A percentile compares a stretch with the other conserved stretches of the same genome.
These are phyloP conservation scores for Pythium vanterpoolii DNA, from an alignment of 352 stramenopile species.

Conservation along the genomic window DNA sequence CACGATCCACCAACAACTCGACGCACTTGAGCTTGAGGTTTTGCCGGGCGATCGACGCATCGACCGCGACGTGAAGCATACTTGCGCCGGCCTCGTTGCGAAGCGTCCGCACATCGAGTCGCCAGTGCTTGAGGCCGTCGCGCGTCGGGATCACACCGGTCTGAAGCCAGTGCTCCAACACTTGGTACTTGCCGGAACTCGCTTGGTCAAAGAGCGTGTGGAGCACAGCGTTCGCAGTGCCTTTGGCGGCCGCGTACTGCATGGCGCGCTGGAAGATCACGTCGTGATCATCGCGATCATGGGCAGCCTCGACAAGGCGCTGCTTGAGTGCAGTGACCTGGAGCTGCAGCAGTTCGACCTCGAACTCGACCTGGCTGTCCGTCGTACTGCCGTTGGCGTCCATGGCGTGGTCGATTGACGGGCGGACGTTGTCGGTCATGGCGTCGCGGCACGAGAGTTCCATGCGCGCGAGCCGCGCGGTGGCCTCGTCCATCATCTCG, in stretches of 20 bases:
- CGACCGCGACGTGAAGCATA: slow-evolving; percentile 67
- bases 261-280: slow-evolving; percentile 52
- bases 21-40: slow-evolving; percentile 67
- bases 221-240: slow-evolving; percentile 67
- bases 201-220: slow-evolving; percentile 77
- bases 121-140: slow-evolving; percentile 73
- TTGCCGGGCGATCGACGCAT: slow-evolving; percentile 61
- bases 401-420: too few relatives aligned
- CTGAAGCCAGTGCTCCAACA: slow-evolving; percentile 57
- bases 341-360: slow-evolving; percentile 38
- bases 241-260: slow-evolving; percentile 61
- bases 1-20: slow-evolving; percentile 56
- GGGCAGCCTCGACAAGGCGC: slow-evolving; percentile 42
- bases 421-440: neutral
- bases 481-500: slow-evolving; percentile 43
- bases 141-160: slow-evolving; percentile 74
- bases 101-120: slow-evolving; percentile 47
- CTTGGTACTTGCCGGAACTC: slow-evolving; percentile 48
- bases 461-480: slow-evolving; percentile 41
- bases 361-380: too few relatives aligned
- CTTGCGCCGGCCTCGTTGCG: slow-evolving; percentile 63
- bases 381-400: too few relatives aligned
- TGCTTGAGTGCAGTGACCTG: slow-evolving; percentile 46
- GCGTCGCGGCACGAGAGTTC: slow-evolving; percentile 48
- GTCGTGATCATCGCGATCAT: slow-evolving; percentile 63